Evolutionary conservation across 495 filamentous ascomycete genomes (phyloP).

Genomic region (Xylaria longipes): DNA sequence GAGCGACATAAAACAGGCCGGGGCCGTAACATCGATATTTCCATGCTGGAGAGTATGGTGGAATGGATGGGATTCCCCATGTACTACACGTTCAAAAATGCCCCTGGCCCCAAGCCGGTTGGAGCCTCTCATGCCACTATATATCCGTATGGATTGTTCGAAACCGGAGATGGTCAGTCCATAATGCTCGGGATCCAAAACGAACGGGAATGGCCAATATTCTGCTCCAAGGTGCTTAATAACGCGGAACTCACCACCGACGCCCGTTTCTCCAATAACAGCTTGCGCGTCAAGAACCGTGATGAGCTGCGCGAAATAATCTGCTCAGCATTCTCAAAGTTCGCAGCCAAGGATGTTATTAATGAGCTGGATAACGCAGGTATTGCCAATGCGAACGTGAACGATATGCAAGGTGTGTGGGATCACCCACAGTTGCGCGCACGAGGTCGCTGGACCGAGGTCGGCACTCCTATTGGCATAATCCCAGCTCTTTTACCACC

Average conservation of each 20-base stretch:
- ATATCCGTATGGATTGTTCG: constrained; percentile 61
- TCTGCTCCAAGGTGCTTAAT: constrained; percentile 47
- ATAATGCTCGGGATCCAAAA: constrained; percentile 64
- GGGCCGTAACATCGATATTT: constrained; percentile 57
- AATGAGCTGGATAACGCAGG: neutral
- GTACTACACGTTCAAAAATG: constrained; percentile 56
- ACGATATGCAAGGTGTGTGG: constrained; percentile 59
- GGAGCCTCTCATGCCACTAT: constrained; percentile 59
- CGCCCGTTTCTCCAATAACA: neutral
- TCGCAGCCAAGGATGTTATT: neutral
- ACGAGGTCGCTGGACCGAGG: constrained; percentile 54
- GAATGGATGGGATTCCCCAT: constrained; percentile 64
- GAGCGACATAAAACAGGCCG: constrained; percentile 52
- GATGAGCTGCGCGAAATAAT: neutral
- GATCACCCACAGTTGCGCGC: constrained; percentile 55
- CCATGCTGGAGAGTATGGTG: constrained; percentile 61
- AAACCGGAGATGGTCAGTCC: constrained; percentile 51
- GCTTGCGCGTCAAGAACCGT: neutral
- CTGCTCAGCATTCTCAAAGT: neutral
- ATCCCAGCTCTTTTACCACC: constrained; percentile 54
- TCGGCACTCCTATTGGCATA: constrained; percentile 47
- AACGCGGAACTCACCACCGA: neutral
- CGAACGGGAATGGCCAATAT: constrained; percentile 58
- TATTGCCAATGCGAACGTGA: constrained; percentile 59
- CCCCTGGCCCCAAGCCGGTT: constrained; percentile 46